phyloP scores from a whole-genome alignment of 345 rosid genomes.

The Citrus reticulata region DNA sequence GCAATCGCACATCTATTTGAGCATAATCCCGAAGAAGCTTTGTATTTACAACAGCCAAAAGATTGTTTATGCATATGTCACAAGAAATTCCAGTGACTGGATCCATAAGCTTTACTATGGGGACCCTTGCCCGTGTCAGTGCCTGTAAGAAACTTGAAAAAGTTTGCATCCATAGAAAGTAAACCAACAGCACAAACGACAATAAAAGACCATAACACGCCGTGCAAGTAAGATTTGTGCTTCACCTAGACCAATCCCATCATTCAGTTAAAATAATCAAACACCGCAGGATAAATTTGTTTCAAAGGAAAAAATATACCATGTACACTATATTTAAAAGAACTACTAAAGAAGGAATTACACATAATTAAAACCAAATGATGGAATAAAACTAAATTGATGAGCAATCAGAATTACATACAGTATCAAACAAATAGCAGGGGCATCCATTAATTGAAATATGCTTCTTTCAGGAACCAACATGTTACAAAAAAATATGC shows the following conservation, averaged over 20 bases:
- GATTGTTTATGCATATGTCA: conserved; percentile 92
- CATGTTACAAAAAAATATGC: not conserved
- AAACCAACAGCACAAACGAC: not conserved
- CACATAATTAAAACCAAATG: not conserved
- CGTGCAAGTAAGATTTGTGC: not conserved
- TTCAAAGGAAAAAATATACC: not conserved
- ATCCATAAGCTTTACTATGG: conserved; percentile 97
- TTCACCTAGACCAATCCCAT: not conserved
- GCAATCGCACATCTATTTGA: conserved; percentile 68
- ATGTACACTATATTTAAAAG: not conserved
- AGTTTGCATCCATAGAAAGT: not conserved
- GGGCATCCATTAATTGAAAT: not conserved
- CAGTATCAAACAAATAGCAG: not conserved
- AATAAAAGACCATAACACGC: not conserved
- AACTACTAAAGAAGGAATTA: not conserved
- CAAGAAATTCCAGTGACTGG: conserved; percentile 89
- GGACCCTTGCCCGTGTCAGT: conserved; percentile 89
- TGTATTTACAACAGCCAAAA: conserved; percentile 94
- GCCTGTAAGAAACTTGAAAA: conserved; percentile 46
- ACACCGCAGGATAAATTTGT: not conserved
- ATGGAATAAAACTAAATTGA: not conserved
- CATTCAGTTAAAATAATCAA: not conserved
- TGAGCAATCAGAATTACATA: not conserved
- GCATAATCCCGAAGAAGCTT: conserved; percentile 91
- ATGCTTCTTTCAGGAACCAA: not conserved